Evolutionary conservation across 2,329 filamentous ascomycete genomes (phyloP).

Genomic region (Colletotrichum cordylinicola): DNA sequence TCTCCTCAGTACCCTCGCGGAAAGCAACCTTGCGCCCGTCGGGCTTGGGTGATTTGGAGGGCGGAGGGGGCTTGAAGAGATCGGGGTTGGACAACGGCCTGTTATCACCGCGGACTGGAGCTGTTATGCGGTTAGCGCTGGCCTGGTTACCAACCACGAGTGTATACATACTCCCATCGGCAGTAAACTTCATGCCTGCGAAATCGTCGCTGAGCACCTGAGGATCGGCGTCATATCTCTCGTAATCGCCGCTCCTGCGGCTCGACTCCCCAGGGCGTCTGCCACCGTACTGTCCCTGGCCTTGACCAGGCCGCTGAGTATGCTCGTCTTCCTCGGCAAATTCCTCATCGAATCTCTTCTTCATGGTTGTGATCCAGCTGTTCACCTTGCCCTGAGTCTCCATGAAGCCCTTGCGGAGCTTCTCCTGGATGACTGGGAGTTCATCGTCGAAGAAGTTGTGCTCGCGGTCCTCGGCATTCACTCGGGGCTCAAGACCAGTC

Average conservation of each 20-base stretch:
- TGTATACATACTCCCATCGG: conserved; percentile 63
- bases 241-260: conserved; percentile 83
- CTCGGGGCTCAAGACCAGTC: conserved; percentile 53
- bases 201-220: conserved; percentile 92
- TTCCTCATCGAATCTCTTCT: conserved; percentile 92
- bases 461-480: conserved; percentile 70
- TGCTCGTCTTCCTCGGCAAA: conserved; percentile 73
- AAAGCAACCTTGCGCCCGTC: conserved; percentile 62
- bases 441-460: conserved; percentile 97
- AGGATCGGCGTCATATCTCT: conserved; percentile 94
- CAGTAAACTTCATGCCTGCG: conserved; percentile 68
- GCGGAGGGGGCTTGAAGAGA: conserved; percentile 74
- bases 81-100: conserved; percentile 78
- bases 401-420: conserved; percentile 90
- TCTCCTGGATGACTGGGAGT: conserved; percentile 89
- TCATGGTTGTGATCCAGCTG: conserved; percentile 87
- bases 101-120: conserved; percentile 56
- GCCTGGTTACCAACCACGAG: neutral
- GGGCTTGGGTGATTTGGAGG: conserved; percentile 56
- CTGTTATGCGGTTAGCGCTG: conserved; percentile 38
- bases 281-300: conserved; percentile 21
- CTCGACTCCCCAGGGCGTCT: conserved; percentile 65
- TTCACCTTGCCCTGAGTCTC: conserved; percentile 95
- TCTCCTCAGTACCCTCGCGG: conserved; percentile 75
- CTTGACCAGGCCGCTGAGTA: conserved; percentile 38